Percentiles rank a stretch among this genome's conserved stretches.
Evolutionary conservation across 208 protist species (phyloP).

Genomic region (Trichomonas tenax): DNA sequence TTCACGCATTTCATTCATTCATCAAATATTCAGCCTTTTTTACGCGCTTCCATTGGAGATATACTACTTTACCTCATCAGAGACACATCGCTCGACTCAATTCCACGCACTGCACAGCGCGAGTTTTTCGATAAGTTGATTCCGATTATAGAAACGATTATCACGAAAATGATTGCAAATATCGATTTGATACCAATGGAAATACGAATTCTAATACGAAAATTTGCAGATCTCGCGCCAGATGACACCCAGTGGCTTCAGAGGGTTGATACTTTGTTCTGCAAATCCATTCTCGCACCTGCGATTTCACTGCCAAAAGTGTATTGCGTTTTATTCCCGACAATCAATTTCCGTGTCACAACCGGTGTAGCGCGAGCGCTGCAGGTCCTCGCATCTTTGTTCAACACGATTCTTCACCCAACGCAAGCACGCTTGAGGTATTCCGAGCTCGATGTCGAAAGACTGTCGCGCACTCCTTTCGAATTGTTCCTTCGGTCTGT

Average conservation of each 20-base stretch:
- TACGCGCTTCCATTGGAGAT: not conserved
- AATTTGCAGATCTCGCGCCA: not conserved
- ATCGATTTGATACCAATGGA: not conserved
- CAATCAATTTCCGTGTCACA: not conserved
- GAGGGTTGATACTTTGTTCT: not conserved
- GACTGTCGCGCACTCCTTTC: not conserved
- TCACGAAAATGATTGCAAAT: not conserved
- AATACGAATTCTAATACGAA: not conserved
- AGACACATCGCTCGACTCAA: not conserved
- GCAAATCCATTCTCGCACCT: not conserved
- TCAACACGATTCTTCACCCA: not conserved
- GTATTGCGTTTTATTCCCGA: not conserved
- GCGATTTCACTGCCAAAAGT: not conserved
- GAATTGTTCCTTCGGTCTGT: not conserved
- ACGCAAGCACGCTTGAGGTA: not conserved
- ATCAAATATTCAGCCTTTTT: not conserved
- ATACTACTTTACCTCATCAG: not conserved
- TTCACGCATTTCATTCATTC: not conserved
- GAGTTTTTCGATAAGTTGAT: not conserved
- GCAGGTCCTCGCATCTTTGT: not conserved
- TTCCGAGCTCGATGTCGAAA: not conserved
- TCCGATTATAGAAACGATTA: not conserved
- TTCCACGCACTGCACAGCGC: not conserved
- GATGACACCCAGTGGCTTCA: not conserved
- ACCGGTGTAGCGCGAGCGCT: not conserved